Conservation (phyloP, 2,329 filamentous ascomycete species). For the Cryoendolithus antarcticus region DNA sequence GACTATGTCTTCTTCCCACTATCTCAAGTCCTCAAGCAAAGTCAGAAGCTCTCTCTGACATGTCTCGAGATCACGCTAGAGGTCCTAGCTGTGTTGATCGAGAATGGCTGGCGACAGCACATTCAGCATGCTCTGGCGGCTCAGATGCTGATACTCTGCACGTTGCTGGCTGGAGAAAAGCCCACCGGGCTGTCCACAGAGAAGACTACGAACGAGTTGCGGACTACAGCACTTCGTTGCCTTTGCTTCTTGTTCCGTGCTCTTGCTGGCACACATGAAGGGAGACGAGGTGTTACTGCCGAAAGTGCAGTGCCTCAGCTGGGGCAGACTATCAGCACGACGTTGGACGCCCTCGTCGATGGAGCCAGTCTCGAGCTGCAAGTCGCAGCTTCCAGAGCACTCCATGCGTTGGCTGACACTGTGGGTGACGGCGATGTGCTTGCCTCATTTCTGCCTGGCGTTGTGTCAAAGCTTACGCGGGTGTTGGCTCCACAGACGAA, state of each 20-base stretch:
- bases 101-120: slow-evolving; percentile 63
- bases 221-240: slow-evolving; percentile 57
- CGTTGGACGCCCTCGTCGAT: slow-evolving; percentile 61
- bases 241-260: slow-evolving; percentile 54
- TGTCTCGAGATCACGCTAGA: slow-evolving; percentile 65
- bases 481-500: slow-evolving; percentile 57
- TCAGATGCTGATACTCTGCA: slow-evolving; percentile 75
- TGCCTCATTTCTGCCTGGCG: slow-evolving; percentile 77
- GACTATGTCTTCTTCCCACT: slow-evolving; percentile 94
- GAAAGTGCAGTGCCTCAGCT: slow-evolving; percentile 58
- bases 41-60: slow-evolving; percentile 57
- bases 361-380: slow-evolving; percentile 57
- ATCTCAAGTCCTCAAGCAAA: slow-evolving; percentile 69
- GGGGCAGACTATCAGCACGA: slow-evolving; percentile 68
- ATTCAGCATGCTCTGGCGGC: slow-evolving; percentile 63
- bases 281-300: slow-evolving; percentile 40
- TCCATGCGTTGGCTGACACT: slow-evolving; percentile 49
- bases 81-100: slow-evolving; percentile 61
- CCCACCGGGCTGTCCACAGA: slow-evolving; percentile 43
- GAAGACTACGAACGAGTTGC: slow-evolving; percentile 60
- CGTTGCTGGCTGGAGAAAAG: slow-evolving; percentile 64
- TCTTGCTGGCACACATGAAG: slow-evolving; percentile 33
- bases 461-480: slow-evolving; percentile 69
- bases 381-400: slow-evolving; percentile 51
- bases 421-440: slow-evolving; percentile 63